phyloP scores from a whole-genome alignment of 2,329 filamentous ascomycete genomes.

The Mariannaea sp. region DNA sequence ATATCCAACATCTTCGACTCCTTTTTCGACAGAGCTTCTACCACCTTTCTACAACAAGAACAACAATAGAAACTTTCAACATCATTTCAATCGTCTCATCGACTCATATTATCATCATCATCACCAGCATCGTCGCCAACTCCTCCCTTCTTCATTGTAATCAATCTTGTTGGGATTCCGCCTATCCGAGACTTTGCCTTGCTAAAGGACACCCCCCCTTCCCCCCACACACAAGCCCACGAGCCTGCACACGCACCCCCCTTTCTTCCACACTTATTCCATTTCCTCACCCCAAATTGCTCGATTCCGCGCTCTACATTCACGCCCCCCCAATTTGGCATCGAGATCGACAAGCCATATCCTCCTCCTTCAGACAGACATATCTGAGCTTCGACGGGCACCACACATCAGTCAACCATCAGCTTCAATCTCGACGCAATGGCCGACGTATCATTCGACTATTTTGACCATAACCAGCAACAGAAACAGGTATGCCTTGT shows the following conservation, averaged over 20 bases:
- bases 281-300: background rate
- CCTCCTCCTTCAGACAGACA: conserved; percentile 15
- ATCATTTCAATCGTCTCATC: conserved; percentile 7
- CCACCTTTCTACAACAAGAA: conserved; percentile 7
- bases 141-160: background rate
- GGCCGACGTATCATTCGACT: conserved; percentile 38
- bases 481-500: conserved; percentile 34
- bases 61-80: conserved; percentile 12
- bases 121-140: background rate
- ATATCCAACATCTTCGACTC: conserved; percentile 22
- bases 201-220: conserved; percentile 13
- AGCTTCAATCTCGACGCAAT: conserved; percentile 27
- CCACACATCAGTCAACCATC: conserved; percentile 30
- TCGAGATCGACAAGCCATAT: conserved; percentile 17
- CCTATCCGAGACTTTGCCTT: conserved; percentile 16
- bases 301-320: background rate
- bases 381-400: conserved; percentile 27
- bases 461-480: conserved; percentile 36
- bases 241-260: too few relatives aligned
- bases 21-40: conserved; percentile 11
- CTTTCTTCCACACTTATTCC: background rate
- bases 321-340: conserved; percentile 13
- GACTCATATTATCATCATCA: conserved; percentile 23
- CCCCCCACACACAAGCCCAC: too few relatives aligned
- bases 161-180: conserved; percentile 11